These are phyloP conservation scores for Thraustochytrium striatum DNA, from an alignment of 352 stramenopile species.

Conservation along the genomic window DNA sequence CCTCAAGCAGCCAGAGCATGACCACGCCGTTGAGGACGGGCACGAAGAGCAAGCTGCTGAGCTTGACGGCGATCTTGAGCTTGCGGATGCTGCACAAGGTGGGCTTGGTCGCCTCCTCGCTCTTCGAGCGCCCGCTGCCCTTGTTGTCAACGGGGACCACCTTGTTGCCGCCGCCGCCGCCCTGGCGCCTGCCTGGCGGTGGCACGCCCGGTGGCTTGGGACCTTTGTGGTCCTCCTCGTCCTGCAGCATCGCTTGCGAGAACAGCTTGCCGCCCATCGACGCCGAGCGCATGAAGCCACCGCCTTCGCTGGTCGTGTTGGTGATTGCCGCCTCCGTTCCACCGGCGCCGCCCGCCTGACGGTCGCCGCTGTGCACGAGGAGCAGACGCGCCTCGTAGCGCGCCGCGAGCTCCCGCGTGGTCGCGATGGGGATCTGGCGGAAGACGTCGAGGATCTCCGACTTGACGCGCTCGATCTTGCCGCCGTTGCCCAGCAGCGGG, in stretches of 20 bases:
- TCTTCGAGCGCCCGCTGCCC: not conserved
- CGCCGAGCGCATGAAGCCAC: no score
- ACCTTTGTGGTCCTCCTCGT: no score
- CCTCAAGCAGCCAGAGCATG: not conserved
- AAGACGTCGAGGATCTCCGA: slow-evolving; percentile 31
- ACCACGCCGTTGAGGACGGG: not conserved
- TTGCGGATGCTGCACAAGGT: not conserved
- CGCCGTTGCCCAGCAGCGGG: slow-evolving; percentile 19
- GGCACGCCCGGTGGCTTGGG: no score
- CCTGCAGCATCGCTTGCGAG: no score
- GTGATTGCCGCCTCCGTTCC: no score
- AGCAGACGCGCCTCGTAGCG: slow-evolving; percentile 17
- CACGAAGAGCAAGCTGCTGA: slow-evolving; percentile 8
- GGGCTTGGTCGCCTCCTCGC: not conserved
- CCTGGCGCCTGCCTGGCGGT: no score
- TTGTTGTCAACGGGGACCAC: no score
- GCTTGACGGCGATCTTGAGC: not conserved
- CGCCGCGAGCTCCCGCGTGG: not conserved
- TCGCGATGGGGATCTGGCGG: slow-evolving; percentile 7
- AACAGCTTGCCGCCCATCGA: no score
- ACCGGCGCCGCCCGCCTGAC: no score
- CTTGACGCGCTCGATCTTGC: slow-evolving; percentile 43
- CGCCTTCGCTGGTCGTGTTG: no score
- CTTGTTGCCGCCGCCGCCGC: no score
- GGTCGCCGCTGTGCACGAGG: not conserved